Evolutionary conservation across 345 rosid species (phyloP).

Genomic region (Ailanthus altissimus): DNA sequence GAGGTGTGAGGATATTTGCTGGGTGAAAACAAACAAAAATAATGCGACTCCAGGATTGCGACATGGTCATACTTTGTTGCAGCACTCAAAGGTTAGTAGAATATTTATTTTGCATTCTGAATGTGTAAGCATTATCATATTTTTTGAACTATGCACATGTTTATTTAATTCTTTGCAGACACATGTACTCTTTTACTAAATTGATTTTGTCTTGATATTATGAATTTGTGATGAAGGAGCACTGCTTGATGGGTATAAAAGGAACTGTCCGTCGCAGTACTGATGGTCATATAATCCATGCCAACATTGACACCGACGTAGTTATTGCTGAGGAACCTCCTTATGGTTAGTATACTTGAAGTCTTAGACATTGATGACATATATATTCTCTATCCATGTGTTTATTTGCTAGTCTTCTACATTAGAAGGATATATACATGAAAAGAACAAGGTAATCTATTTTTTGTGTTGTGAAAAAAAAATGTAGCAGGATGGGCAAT

Average conservation of each 20-base stretch:
- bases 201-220: slow-evolving; percentile 14
- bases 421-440: background rate
- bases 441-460: background rate
- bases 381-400: background rate
- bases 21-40: slow-evolving; percentile 98
- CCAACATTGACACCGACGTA: slow-evolving; percentile 97
- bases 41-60: slow-evolving; percentile 90
- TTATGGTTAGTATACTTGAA: slow-evolving; percentile 71
- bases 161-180: slow-evolving; percentile 14
- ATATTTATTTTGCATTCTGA: slow-evolving; percentile 22
- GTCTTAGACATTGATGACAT: background rate
- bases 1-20: slow-evolving; percentile 98
- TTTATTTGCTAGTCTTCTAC: background rate
- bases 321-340: slow-evolving; percentile 98
- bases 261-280: slow-evolving; percentile 99
- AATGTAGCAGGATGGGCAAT: background rate
- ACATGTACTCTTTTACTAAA: slow-evolving; percentile 6
- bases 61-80: slow-evolving; percentile 93
- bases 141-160: slow-evolving; percentile 4
- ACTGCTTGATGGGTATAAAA: slow-evolving; percentile 98
- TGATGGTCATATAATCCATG: slow-evolving; percentile 96
- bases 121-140: background rate
- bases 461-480: background rate
- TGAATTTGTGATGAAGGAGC: slow-evolving; percentile 43
- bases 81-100: slow-evolving; percentile 87